phyloP scores from a whole-genome alignment of 164 flowering plant species.

The Vitis amurensis region DNA sequence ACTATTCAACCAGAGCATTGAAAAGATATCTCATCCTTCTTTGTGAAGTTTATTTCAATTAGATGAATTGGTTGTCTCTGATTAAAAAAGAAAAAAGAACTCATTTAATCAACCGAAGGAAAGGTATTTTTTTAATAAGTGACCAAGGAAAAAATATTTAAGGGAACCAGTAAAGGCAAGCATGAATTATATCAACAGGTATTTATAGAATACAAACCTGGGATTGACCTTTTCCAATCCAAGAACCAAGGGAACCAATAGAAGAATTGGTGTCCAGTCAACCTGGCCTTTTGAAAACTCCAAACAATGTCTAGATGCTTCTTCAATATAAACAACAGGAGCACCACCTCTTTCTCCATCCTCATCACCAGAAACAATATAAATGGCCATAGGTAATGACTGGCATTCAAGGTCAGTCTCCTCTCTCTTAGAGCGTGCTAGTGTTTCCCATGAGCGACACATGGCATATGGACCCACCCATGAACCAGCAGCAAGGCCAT shows the following conservation, averaged over 20 bases:
- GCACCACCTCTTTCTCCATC: slow-evolving; percentile 99
- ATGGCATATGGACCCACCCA: slow-evolving; percentile 99
- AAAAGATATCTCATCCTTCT: too few species aligned
- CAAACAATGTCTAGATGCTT: slow-evolving; percentile 55
- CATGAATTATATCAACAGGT: not conserved
- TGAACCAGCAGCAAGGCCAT: slow-evolving; percentile 91
- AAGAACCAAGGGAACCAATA: slow-evolving; percentile 94
- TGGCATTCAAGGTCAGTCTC: slow-evolving; percentile 23
- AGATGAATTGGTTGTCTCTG: too few species aligned
- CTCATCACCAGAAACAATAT: slow-evolving; percentile 97
- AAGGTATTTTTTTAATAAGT: not conserved
- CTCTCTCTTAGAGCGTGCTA: slow-evolving; percentile 48
- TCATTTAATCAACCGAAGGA: too few species aligned
- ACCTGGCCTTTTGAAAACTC: slow-evolving; percentile 59
- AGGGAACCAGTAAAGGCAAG: not conserved
- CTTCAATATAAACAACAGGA: slow-evolving; percentile 81
- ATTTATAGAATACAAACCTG: slow-evolving; percentile 48
- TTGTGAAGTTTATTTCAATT: too few species aligned
- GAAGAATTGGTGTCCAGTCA: slow-evolving; percentile 76
- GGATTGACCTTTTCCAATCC: slow-evolving; percentile 94
- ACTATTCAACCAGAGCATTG: too few species aligned
- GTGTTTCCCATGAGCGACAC: slow-evolving; percentile 91
- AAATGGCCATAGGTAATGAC: slow-evolving; percentile 70
- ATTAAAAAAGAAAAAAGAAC: too few species aligned
- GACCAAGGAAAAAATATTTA: not conserved